Percentiles rank a stretch among this genome's conserved stretches.
Evolutionary conservation across 2,329 filamentous ascomycete genomes (phyloP).

Genomic region (Fusarium subtropicale): DNA sequence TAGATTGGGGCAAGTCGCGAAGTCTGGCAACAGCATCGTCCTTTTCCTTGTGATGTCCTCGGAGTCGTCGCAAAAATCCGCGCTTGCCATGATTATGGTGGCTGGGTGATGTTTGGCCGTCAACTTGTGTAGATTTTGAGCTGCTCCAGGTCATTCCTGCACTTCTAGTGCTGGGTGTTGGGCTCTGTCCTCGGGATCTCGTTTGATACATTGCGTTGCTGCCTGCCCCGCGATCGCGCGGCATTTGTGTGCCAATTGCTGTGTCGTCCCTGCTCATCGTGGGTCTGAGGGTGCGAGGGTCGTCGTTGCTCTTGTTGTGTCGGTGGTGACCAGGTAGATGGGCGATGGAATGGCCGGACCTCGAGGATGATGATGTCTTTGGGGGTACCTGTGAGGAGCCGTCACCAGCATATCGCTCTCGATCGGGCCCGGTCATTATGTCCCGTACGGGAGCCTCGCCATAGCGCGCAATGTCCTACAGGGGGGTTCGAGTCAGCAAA

Average conservation of each 20-base stretch:
- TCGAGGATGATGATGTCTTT: slow-evolving; percentile 72
- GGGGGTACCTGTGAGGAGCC: slow-evolving; percentile 60
- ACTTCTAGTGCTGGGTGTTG: slow-evolving; percentile 80
- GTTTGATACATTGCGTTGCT: slow-evolving; percentile 59
- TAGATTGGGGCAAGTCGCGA: slow-evolving; percentile 63
- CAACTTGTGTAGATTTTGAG: slow-evolving; percentile 60
- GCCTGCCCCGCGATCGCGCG: slow-evolving; percentile 63
- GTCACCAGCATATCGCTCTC: slow-evolving; percentile 72
- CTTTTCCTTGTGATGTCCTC: slow-evolving; percentile 67
- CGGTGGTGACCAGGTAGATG: slow-evolving; percentile 74
- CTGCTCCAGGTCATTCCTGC: slow-evolving; percentile 57
- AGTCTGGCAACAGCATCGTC: slow-evolving; percentile 53
- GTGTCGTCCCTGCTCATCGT: slow-evolving; percentile 81
- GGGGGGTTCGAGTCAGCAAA: slow-evolving; percentile 40
- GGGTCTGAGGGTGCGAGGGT: slow-evolving; percentile 74
- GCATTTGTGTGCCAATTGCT: slow-evolving; percentile 57
- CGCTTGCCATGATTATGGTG: slow-evolving; percentile 63
- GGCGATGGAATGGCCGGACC: slow-evolving; percentile 69
- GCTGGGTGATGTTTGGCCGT: slow-evolving; percentile 70
- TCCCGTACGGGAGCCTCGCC: slow-evolving; percentile 82
- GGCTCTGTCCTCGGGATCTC: slow-evolving; percentile 77
- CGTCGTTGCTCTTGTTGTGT: slow-evolving; percentile 78
- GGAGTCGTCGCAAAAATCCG: slow-evolving; percentile 62
- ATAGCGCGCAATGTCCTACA: slow-evolving; percentile 78
- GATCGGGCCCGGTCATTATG: slow-evolving; percentile 75